Evolutionary conservation across 768 basidiomycete species (phyloP).

Genomic region (Hypholoma fasciculare): DNA sequence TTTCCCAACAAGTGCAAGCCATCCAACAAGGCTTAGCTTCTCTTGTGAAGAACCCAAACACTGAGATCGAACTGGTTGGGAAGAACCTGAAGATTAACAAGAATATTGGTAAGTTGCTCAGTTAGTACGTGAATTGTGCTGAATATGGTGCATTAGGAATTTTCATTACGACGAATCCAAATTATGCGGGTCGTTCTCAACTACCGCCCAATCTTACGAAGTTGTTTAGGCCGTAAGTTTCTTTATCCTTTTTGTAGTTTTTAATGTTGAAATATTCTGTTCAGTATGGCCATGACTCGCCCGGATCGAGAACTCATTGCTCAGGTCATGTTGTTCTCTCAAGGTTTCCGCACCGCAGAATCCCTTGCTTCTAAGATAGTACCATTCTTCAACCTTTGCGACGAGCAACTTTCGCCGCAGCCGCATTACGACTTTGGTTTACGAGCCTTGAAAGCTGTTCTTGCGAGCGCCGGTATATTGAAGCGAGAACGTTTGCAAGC

Average conservation of each 20-base stretch:
- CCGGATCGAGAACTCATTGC: conserved; percentile 98
- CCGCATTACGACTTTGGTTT: conserved; percentile 99
- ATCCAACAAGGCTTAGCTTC: conserved; percentile 95
- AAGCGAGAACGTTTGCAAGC: conserved; percentile 84
- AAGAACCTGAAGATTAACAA: conserved; percentile 91
- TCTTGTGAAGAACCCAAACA: conserved; percentile 78
- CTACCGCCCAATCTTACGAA: conserved; percentile 88
- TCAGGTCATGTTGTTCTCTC: conserved; percentile 99
- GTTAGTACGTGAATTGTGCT: not conserved
- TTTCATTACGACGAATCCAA: conserved; percentile 99
- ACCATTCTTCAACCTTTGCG: conserved; percentile 98
- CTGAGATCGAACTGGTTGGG: conserved; percentile 94
- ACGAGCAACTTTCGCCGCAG: conserved; percentile 95
- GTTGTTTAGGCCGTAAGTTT: conserved; percentile 86
- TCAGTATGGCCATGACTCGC: conserved; percentile 97
- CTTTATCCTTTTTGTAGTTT: not conserved
- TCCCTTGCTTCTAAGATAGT: conserved; percentile 97
- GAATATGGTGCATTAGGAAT: conserved; percentile 55
- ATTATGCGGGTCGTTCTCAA: conserved; percentile 95
- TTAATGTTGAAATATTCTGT: conserved; percentile 6
- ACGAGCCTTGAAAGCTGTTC: conserved; percentile 93
- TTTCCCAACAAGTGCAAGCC: conserved; percentile 98
- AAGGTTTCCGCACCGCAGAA: conserved; percentile 98
- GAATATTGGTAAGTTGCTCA: conserved; percentile 70
- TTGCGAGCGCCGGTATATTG: conserved; percentile 95